These are phyloP conservation scores for Aechmea fasciata DNA, from an alignment of 176 grass and related monocot genomes.

Conservation along the genomic window DNA sequence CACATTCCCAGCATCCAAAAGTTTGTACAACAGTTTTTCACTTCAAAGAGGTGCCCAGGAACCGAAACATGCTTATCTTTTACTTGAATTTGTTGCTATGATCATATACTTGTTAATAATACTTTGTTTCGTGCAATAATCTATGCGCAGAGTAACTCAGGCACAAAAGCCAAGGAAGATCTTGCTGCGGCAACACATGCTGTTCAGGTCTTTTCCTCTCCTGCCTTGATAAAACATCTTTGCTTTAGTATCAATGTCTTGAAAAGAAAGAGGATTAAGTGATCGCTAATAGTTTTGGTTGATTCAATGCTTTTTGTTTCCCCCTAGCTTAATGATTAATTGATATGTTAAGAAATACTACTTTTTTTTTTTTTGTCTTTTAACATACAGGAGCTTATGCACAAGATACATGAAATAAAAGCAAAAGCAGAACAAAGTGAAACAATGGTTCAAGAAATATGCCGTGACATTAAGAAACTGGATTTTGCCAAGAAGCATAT, in stretches of 20 bases:
- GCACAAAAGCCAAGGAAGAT: slow-evolving; percentile 97
- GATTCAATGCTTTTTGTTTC: too few relatives aligned
- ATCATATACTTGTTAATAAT: background rate
- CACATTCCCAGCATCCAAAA: too few relatives aligned
- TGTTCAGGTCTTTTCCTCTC: slow-evolving; percentile 55
- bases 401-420: slow-evolving; percentile 97
- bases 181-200: slow-evolving; percentile 96
- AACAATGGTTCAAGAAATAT: slow-evolving; percentile 99
- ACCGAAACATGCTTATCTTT: background rate
- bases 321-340: background rate
- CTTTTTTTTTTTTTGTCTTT: slow-evolving; percentile 4
- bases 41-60: background rate
- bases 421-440: slow-evolving; percentile 88
- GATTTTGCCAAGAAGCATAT: slow-evolving; percentile 96
- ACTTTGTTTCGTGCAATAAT: slow-evolving; percentile 6
- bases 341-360: background rate
- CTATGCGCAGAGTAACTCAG: slow-evolving; percentile 74
- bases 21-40: too few relatives aligned
- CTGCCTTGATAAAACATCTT: background rate
- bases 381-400: slow-evolving; percentile 68
- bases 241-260: background rate
- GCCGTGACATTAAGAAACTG: slow-evolving; percentile 93
- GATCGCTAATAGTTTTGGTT: background rate
- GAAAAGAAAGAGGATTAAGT: background rate
- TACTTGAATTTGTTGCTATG: background rate